These are phyloP conservation scores for Neoboletus brunneissimus DNA, from an alignment of 768 basidiomycete species.

Conservation along the genomic window DNA sequence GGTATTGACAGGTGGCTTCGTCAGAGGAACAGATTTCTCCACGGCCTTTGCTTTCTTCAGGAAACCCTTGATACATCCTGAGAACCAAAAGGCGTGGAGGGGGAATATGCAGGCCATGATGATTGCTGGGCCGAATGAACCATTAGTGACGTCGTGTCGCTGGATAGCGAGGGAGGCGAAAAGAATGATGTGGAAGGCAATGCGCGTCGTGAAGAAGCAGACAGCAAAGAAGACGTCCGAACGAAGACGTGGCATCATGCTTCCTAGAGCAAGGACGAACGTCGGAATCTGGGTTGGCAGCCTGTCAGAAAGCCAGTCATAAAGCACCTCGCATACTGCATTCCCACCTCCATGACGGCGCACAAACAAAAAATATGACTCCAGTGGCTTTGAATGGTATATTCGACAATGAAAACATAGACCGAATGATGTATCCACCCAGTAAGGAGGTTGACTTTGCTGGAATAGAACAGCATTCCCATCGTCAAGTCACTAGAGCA, in stretches of 20 bases:
- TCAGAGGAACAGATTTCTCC: not conserved
- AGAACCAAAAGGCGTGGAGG: slow-evolving; percentile 55
- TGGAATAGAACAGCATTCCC: slow-evolving; percentile 45
- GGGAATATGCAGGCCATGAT: slow-evolving; percentile 43
- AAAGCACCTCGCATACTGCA: not conserved
- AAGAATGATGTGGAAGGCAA: slow-evolving; percentile 43
- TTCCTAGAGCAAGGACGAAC: slow-evolving; percentile 47
- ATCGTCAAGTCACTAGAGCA: slow-evolving; percentile 42
- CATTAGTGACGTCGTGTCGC: slow-evolving; percentile 28
- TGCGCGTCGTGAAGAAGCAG: slow-evolving; percentile 51
- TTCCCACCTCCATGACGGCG: slow-evolving; percentile 46
- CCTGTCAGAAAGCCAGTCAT: not conserved
- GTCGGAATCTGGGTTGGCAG: slow-evolving; percentile 45
- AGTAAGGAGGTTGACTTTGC: slow-evolving; percentile 46
- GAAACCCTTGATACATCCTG: slow-evolving; percentile 48
- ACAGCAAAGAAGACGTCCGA: slow-evolving; percentile 50
- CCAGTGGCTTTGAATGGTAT: slow-evolving; percentile 35
- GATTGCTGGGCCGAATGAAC: slow-evolving; percentile 39
- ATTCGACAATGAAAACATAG: slow-evolving; percentile 42
- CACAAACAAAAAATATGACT: slow-evolving; percentile 44
- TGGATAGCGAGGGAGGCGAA: slow-evolving; percentile 32
- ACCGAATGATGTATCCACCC: slow-evolving; percentile 53
- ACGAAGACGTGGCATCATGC: slow-evolving; percentile 42
- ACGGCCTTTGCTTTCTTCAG: slow-evolving; percentile 29
- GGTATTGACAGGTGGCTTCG: slow-evolving; percentile 2